Conservation (phyloP, 352 stramenopile genomes). For the Globisporangium sylvaticum region DNA sequence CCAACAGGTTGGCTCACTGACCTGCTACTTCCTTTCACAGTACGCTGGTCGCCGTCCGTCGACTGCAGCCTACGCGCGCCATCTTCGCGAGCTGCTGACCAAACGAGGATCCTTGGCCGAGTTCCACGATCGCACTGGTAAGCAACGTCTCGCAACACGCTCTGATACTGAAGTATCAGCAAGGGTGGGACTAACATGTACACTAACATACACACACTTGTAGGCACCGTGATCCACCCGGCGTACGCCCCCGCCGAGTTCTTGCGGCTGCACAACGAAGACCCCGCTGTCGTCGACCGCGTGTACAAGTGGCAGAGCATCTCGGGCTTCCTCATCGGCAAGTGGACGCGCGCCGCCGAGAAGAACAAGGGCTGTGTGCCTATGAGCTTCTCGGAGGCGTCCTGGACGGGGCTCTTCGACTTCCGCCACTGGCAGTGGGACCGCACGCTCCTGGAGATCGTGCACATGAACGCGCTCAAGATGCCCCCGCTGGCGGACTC, state of each 20-base stretch:
- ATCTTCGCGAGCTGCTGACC: slow-evolving; percentile 42
- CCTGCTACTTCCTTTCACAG: slow-evolving; percentile 31
- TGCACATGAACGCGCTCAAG: slow-evolving; percentile 65
- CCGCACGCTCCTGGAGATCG: slow-evolving; percentile 61
- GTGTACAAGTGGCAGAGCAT: slow-evolving; percentile 89
- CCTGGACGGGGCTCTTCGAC: slow-evolving; percentile 93
- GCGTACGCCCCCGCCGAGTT: slow-evolving; percentile 90
- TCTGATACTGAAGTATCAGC: neutral
- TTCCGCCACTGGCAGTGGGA: slow-evolving; percentile 87
- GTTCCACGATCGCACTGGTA: slow-evolving; percentile 67
- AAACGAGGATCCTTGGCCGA: slow-evolving; percentile 41
- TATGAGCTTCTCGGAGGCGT: slow-evolving; percentile 93
- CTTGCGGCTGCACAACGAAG: slow-evolving; percentile 69
- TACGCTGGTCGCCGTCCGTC: slow-evolving; percentile 54
- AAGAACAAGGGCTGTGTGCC: slow-evolving; percentile 37
- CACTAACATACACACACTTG: neutral
- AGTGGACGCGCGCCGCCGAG: slow-evolving; percentile 64
- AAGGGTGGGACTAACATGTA: neutral
- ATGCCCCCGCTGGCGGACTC: slow-evolving; percentile 72
- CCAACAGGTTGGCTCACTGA: neutral
- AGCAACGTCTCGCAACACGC: neutral
- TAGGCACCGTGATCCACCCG: slow-evolving; percentile 77
- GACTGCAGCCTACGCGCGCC: slow-evolving; percentile 43
- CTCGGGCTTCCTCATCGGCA: slow-evolving; percentile 81
- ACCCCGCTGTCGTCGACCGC: slow-evolving; percentile 31